A percentile compares a stretch with the other conserved stretches of the same genome.
phyloP scores from a whole-genome alignment of 495 filamentous ascomycete genomes.

The Clavariopsis aquatica region DNA sequence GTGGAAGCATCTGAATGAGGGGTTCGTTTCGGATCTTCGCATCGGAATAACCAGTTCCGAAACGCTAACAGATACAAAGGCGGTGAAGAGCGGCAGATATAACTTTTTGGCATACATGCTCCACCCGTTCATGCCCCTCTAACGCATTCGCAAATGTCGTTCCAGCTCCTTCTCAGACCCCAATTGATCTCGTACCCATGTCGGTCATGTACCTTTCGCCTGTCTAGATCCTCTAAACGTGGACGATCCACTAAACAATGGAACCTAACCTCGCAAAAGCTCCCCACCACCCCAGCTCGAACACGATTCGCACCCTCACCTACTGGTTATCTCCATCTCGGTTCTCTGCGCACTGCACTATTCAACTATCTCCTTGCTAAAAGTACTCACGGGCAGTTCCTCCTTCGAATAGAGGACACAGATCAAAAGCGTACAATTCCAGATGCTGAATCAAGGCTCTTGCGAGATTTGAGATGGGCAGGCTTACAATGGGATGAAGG shows the following conservation, averaged over 20 bases:
- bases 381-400: slow-evolving; percentile 86
- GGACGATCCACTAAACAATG: background rate
- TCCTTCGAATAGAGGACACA: slow-evolving; percentile 92
- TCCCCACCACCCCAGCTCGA: slow-evolving; percentile 64
- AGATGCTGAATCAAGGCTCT: slow-evolving; percentile 74
- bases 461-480: slow-evolving; percentile 81
- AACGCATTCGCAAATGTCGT: slow-evolving; percentile 4
- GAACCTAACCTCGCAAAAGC: background rate
- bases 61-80: background rate
- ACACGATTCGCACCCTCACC: slow-evolving; percentile 96
- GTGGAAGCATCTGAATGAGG: background rate
- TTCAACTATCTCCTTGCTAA: slow-evolving; percentile 91
- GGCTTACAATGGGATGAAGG: slow-evolving; percentile 96
- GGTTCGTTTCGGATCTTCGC: background rate
- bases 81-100: too few species aligned
- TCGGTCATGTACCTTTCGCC: slow-evolving; percentile 21
- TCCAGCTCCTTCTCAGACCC: slow-evolving; percentile 12
- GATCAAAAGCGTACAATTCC: slow-evolving; percentile 83
- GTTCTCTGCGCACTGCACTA: slow-evolving; percentile 84
- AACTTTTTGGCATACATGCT: background rate
- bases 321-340: slow-evolving; percentile 89
- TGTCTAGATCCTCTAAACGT: slow-evolving; percentile 17
- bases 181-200: slow-evolving; percentile 24
- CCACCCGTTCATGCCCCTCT: background rate
- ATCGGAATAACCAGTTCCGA: background rate